Evolutionary conservation across 495 filamentous ascomycete species (phyloP).

Genomic region (Talaromyces proteolyticus): DNA sequence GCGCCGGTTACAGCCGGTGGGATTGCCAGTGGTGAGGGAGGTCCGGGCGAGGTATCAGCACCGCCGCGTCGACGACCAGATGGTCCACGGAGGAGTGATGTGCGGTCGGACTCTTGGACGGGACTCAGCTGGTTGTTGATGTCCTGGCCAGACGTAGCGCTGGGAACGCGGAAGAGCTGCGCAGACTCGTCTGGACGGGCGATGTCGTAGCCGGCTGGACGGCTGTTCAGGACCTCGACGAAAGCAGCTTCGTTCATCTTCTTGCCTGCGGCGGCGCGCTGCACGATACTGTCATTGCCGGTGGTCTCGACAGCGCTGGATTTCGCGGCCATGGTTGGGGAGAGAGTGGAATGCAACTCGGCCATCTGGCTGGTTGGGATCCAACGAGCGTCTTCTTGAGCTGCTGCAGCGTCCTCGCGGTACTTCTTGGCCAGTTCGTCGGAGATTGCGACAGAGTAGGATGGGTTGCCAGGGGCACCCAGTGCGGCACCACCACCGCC

Average conservation of each 20-base stretch:
- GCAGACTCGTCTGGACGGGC: constrained; percentile 23
- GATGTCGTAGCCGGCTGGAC: constrained; percentile 32
- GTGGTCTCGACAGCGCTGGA: constrained; percentile 31
- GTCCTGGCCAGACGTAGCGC: constrained; percentile 13
- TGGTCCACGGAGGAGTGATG: constrained; percentile 26
- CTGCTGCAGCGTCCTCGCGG: constrained; percentile 51
- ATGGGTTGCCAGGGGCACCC: constrained; percentile 63
- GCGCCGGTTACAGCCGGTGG: constrained; percentile 13
- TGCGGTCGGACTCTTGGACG: constrained; percentile 12
- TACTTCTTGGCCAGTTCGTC: constrained; percentile 56
- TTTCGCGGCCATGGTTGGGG: constrained; percentile 15
- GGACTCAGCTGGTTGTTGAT: constrained; percentile 17
- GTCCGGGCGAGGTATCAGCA: no score
- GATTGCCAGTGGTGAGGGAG: constrained; percentile 13
- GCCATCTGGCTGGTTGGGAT: constrained; percentile 33
- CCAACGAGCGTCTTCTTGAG: constrained; percentile 58
- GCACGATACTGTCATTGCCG: constrained; percentile 13
- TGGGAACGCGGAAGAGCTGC: constrained; percentile 24
- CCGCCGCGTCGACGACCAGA: constrained; percentile 36
- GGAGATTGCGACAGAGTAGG: constrained; percentile 66
- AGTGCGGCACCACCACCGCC: constrained; percentile 64
- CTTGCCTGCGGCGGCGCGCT: constrained; percentile 24
- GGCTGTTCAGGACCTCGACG: constrained; percentile 36
- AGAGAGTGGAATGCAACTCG: constrained; percentile 1
- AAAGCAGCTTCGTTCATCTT: constrained; percentile 33